A percentile compares a stretch with the other conserved stretches of the same genome.
These are phyloP conservation scores for Penicillium olsonii DNA, from an alignment of 2,329 filamentous ascomycete genomes.

Conservation along the genomic window DNA sequence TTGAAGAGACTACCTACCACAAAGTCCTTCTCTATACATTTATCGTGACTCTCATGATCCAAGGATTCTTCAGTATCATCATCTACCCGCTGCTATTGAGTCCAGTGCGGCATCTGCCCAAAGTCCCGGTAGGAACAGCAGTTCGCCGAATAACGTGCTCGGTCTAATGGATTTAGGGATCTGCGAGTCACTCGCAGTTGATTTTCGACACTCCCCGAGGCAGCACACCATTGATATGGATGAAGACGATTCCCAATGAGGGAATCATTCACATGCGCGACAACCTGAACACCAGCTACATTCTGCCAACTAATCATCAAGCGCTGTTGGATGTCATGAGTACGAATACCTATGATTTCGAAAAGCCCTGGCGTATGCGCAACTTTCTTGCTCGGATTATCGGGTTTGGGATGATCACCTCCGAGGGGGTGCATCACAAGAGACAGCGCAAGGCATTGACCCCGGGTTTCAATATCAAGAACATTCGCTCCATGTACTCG, in stretches of 20 bases:
- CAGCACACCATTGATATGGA: conserved; percentile 45
- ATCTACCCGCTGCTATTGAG: conserved; percentile 55
- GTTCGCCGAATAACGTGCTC: neutral
- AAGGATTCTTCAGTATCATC: conserved; percentile 41
- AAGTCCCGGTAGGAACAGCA: conserved; percentile 28
- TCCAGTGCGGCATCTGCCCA: conserved; percentile 54
- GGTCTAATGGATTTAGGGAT: conserved; percentile 23
- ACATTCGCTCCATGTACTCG: conserved; percentile 36
- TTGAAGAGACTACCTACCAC: conserved; percentile 28
- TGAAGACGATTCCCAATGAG: conserved; percentile 55
- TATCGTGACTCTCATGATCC: conserved; percentile 27
- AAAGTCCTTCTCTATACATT: conserved; percentile 23
- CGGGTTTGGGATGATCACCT: conserved; percentile 54
- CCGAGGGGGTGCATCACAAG: conserved; percentile 53
- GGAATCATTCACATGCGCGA: conserved; percentile 57
- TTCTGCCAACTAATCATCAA: conserved; percentile 37
- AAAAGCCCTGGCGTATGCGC: conserved; percentile 50
- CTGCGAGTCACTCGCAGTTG: conserved; percentile 26
- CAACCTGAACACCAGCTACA: conserved; percentile 43
- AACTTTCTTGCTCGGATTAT: conserved; percentile 51
- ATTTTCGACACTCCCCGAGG: conserved; percentile 39
- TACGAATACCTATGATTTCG: conserved; percentile 56
- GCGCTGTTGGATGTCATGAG: conserved; percentile 55
- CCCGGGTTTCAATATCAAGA: conserved; percentile 40
- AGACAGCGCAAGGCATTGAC: conserved; percentile 46